Evolutionary conservation across 1,284 basidiomycete species (phyloP).

Genomic region (Microstroma glucosiphilum): DNA sequence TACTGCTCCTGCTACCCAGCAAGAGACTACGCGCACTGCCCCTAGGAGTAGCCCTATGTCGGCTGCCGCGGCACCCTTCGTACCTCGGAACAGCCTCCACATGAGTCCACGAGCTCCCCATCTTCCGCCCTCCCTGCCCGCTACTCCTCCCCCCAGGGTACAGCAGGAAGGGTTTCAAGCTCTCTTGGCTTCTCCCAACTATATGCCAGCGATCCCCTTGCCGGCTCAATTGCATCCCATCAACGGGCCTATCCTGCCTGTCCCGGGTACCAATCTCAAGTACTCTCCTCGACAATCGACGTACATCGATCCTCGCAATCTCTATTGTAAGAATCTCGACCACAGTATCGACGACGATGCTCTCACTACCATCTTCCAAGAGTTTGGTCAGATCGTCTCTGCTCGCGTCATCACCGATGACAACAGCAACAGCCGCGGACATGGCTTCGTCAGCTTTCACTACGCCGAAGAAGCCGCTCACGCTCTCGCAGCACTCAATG

Average conservation of each 20-base stretch:
- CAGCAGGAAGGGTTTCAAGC: not conserved
- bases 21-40: not conserved
- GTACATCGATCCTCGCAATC: conserved; percentile 43
- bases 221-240: conserved; percentile 14
- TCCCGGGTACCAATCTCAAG: conserved; percentile 26
- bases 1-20: conserved; percentile 4
- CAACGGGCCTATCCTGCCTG: conserved; percentile 15
- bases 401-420: conserved; percentile 91
- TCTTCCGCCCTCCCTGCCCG: conserved; percentile 19
- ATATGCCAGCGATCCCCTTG: conserved; percentile 17
- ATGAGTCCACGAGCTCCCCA: conserved; percentile 36
- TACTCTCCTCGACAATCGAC: conserved; percentile 35
- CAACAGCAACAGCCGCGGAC: conserved; percentile 73
- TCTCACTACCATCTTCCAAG: conserved; percentile 33
- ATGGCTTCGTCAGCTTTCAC: conserved; percentile 82
- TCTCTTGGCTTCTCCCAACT: conserved; percentile 7
- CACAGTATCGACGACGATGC: conserved; percentile 26
- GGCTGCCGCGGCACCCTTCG: conserved; percentile 29
- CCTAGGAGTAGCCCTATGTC: conserved; percentile 22
- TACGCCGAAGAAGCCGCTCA: conserved; percentile 57
- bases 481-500: conserved; percentile 67
- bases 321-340: conserved; percentile 46
- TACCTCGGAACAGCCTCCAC: conserved; percentile 16
- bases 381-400: conserved; percentile 55
- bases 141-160: not conserved